Conservation (phyloP, 805 yeast genomes). For the Wickerhamiella dianesei region DNA sequence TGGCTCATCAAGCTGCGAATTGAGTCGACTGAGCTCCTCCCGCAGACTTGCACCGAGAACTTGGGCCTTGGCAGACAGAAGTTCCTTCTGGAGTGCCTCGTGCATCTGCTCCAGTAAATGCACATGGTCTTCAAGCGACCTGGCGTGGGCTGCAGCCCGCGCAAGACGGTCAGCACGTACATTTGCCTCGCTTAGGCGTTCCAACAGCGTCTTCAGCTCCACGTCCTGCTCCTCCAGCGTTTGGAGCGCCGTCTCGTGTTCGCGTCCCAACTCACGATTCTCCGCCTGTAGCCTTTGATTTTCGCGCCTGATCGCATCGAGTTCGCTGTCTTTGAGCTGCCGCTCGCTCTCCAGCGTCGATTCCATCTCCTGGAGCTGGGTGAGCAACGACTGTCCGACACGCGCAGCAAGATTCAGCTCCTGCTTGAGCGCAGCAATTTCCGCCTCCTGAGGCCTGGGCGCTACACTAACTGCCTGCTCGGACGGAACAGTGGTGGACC, state of each 20-base stretch:
- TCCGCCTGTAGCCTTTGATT: conserved; percentile 11
- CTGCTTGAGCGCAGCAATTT: conserved; percentile 13
- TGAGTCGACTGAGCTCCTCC: not conserved
- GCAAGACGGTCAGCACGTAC: conserved; percentile 8
- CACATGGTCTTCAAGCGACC: conserved; percentile 16
- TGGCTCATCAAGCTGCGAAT: not conserved
- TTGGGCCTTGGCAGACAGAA: not conserved
- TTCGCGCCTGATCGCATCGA: conserved; percentile 5
- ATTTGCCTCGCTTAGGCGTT: conserved; percentile 10
- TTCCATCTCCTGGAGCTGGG: conserved; percentile 16
- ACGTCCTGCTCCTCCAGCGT: conserved; percentile 12
- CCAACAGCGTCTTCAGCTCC: conserved; percentile 8
- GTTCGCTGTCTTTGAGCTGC: conserved; percentile 2
- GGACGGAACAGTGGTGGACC: not conserved
- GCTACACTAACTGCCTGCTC: not conserved
- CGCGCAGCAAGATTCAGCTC: conserved; percentile 19
- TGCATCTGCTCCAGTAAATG: conserved; percentile 15
- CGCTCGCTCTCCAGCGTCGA: conserved; percentile 7
- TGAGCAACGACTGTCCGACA: conserved; percentile 17
- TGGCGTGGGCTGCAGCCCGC: conserved; percentile 13
- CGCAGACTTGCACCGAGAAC: not conserved
- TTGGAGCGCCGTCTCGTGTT: conserved; percentile 10
- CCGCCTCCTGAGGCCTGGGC: conserved; percentile 1
- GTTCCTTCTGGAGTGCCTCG: not conserved
- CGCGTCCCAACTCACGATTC: conserved; percentile 13